Evolutionary conservation across 2,329 filamentous ascomycete genomes (phyloP).

Genomic region (Neofusicoccum kwambonambiense): DNA sequence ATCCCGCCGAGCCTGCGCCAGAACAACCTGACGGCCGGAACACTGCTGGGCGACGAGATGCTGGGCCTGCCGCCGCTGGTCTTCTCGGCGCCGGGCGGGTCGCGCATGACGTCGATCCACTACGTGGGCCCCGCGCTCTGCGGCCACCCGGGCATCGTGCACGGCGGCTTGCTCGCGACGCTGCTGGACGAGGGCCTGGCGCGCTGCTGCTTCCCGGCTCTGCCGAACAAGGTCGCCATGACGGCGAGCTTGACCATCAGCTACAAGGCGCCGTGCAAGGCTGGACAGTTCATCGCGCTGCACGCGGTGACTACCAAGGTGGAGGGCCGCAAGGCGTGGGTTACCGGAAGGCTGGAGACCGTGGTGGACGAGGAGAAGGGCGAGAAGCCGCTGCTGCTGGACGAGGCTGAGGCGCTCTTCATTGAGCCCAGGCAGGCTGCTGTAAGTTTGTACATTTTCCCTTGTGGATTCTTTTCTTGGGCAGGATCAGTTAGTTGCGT

Average conservation of each 20-base stretch:
- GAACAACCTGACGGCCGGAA: constrained; percentile 79
- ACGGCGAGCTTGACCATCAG: constrained; percentile 82
- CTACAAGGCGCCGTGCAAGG: constrained; percentile 78
- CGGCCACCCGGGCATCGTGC: constrained; percentile 86
- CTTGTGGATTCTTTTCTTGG: not conserved
- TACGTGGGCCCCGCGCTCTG: constrained; percentile 80
- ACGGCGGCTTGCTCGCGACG: constrained; percentile 89
- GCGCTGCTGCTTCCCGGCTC: constrained; percentile 79
- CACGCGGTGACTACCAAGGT: constrained; percentile 77
- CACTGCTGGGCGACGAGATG: constrained; percentile 70
- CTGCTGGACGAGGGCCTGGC: constrained; percentile 88
- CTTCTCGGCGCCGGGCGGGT: constrained; percentile 62
- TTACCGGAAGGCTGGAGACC: constrained; percentile 82
- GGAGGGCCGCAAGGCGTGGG: constrained; percentile 93
- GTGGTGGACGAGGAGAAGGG: constrained; percentile 71
- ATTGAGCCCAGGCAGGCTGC: constrained; percentile 82
- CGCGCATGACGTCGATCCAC: constrained; percentile 60
- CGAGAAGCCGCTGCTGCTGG: constrained; percentile 63
- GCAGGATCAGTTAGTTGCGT: not conserved
- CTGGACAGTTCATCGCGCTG: constrained; percentile 73
- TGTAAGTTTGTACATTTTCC: constrained; percentile 17
- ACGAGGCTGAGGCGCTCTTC: constrained; percentile 82
- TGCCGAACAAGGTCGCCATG: constrained; percentile 82
- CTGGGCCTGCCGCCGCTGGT: constrained; percentile 78
- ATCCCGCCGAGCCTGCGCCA: constrained; percentile 68